phyloP scores from a whole-genome alignment of 352 stramenopile genomes.

The Discostella stelligera region DNA sequence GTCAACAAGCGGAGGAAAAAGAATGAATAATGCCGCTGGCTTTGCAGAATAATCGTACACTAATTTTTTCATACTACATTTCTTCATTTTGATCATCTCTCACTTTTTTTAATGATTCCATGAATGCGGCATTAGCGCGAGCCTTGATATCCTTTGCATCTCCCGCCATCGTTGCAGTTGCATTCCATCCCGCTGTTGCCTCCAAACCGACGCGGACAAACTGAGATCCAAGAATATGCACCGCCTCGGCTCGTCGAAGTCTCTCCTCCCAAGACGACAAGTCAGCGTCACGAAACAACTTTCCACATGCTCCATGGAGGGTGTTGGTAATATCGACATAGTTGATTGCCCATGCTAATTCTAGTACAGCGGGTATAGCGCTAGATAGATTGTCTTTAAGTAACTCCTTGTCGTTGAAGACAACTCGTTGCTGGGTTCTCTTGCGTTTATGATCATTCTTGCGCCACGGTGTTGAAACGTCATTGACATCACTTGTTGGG shows the following conservation, averaged over 20 bases:
- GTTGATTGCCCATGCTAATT: constrained; percentile 50
- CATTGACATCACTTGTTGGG: not conserved
- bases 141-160: constrained; percentile 71
- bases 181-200: constrained; percentile 22
- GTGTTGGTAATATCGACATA: constrained; percentile 48
- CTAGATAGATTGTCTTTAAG: constrained; percentile 33
- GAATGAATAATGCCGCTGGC: not conserved
- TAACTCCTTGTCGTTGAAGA: constrained; percentile 16
- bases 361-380: constrained; percentile 38
- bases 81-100: constrained; percentile 1
- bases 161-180: constrained; percentile 27
- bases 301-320: constrained; percentile 35
- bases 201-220: constrained; percentile 43
- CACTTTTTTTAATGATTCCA: constrained; percentile 30
- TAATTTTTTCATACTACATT: constrained; percentile 6
- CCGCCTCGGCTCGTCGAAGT: constrained; percentile 30
- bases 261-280: constrained; percentile 28
- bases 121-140: constrained; percentile 66
- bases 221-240: constrained; percentile 39
- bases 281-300: constrained; percentile 49
- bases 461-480: too few species aligned
- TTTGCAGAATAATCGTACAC: not conserved
- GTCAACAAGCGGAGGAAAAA: not conserved
- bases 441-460: not conserved
- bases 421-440: constrained; percentile 9